phyloP scores from a whole-genome alignment of 2,329 filamentous ascomycete species.

The Apiospora kogelbergensis region DNA sequence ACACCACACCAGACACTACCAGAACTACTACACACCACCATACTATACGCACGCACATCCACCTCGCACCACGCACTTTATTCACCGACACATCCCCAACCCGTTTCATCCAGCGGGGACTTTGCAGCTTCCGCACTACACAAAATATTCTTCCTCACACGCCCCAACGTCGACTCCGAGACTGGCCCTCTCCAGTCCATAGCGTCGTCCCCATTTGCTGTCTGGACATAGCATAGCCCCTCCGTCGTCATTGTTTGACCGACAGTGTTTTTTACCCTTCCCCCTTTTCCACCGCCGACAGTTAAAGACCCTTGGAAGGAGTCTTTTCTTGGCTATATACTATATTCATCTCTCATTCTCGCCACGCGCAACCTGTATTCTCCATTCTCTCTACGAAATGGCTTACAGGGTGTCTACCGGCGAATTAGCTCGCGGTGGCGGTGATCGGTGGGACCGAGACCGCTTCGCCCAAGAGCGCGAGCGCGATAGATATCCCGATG shows the following conservation, averaged over 20 bases:
- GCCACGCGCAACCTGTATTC: neutral
- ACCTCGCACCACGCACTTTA: neutral
- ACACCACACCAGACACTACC: neutral
- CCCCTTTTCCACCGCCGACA: neutral
- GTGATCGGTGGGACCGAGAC: constrained; percentile 55
- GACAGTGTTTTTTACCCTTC: neutral
- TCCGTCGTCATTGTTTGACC: constrained; percentile 8
- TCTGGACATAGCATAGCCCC: constrained; percentile 7
- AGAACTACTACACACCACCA: neutral
- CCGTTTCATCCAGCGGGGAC: neutral
- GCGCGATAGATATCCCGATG: constrained; percentile 47
- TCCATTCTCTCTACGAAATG: constrained; percentile 21
- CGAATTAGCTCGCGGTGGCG: constrained; percentile 35
- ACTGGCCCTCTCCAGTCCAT: neutral
- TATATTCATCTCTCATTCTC: constrained; percentile 19
- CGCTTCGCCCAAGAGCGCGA: constrained; percentile 47
- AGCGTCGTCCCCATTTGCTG: neutral
- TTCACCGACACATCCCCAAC: constrained; percentile 2
- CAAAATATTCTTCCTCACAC: neutral
- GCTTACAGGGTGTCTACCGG: constrained; percentile 32
- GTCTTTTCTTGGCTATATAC: constrained; percentile 2
- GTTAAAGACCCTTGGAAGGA: neutral
- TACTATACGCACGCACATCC: neutral
- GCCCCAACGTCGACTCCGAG: neutral
- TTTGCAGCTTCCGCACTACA: neutral